These are phyloP conservation scores for Kwoniella sp. DNA, from an alignment of 768 basidiomycete genomes.

Conservation along the genomic window DNA sequence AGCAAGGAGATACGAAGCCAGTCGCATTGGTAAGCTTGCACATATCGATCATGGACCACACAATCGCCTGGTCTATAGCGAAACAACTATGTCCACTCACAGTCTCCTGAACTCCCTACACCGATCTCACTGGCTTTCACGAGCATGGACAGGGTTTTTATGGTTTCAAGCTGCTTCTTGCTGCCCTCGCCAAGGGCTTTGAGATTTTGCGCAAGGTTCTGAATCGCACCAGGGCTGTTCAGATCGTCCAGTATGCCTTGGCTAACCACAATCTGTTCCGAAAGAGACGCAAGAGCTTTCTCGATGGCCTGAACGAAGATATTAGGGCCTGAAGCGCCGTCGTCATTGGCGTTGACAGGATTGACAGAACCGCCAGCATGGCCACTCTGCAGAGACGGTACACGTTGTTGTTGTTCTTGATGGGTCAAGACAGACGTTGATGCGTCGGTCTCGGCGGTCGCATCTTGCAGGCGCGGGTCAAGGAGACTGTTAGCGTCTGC, in stretches of 20 bases:
- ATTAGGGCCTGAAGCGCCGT: background rate
- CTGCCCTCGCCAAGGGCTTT: slow-evolving; percentile 28
- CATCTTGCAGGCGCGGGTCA: background rate
- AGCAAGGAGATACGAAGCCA: background rate
- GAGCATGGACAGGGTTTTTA: slow-evolving; percentile 23
- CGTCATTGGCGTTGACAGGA: background rate
- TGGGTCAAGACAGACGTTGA: too few relatives aligned
- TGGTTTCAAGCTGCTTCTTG: slow-evolving; percentile 29
- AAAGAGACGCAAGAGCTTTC: slow-evolving; percentile 9
- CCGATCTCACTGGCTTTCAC: slow-evolving; percentile 3
- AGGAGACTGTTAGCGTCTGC: background rate
- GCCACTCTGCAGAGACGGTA: background rate
- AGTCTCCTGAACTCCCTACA: background rate
- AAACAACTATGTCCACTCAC: slow-evolving; percentile 10
- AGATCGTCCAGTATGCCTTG: slow-evolving; percentile 27
- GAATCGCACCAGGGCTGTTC: slow-evolving; percentile 24
- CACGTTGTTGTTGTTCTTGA: background rate
- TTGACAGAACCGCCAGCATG: background rate
- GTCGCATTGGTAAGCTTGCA: too few relatives aligned
- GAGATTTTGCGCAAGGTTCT: slow-evolving; percentile 22
- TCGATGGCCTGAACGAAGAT: background rate
- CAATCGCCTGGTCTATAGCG: too few relatives aligned
- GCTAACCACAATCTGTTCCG: slow-evolving; percentile 14
- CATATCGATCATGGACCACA: too few relatives aligned
- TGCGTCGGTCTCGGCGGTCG: too few relatives aligned